phyloP scores from a whole-genome alignment of 257 asterid genomes.

The Solanum bukasovii region DNA sequence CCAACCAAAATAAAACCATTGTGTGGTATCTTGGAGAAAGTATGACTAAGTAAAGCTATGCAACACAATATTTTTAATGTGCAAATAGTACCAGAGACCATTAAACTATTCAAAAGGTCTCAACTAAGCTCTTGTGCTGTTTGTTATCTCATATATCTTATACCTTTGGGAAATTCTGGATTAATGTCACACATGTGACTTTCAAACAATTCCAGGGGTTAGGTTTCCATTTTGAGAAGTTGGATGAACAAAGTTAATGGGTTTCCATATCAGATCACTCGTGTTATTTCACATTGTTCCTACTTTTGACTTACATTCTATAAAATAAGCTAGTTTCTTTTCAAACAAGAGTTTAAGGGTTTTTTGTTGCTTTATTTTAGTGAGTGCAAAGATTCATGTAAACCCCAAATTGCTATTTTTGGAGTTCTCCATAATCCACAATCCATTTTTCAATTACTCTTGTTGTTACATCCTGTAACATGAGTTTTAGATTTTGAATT shows the following conservation, averaged over 20 bases:
- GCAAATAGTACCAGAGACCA: not conserved
- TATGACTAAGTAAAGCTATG: not conserved
- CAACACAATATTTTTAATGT: not conserved
- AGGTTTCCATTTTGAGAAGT: not conserved
- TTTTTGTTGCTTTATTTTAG: not conserved
- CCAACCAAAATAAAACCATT: not conserved
- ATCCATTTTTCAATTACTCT: not conserved
- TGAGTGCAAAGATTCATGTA: not conserved
- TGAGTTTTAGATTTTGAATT: not conserved
- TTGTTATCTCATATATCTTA: not conserved
- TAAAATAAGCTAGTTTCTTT: not conserved
- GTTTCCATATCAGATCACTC: not conserved
- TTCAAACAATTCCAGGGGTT: not conserved
- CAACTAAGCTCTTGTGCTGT: not conserved
- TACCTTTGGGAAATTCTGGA: not conserved
- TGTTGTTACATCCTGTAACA: not conserved
- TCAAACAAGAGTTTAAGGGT: not conserved
- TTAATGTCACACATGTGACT: not conserved
- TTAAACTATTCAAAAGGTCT: not conserved
- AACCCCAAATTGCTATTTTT: not conserved
- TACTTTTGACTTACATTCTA: not conserved
- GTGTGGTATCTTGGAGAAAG: not conserved
- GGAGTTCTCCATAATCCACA: not conserved
- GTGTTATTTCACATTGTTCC: not conserved
- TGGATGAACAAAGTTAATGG: not conserved